Evolutionary conservation across 78 protist species (phyloP).

Genomic region (Creolimax fragrantissima): DNA sequence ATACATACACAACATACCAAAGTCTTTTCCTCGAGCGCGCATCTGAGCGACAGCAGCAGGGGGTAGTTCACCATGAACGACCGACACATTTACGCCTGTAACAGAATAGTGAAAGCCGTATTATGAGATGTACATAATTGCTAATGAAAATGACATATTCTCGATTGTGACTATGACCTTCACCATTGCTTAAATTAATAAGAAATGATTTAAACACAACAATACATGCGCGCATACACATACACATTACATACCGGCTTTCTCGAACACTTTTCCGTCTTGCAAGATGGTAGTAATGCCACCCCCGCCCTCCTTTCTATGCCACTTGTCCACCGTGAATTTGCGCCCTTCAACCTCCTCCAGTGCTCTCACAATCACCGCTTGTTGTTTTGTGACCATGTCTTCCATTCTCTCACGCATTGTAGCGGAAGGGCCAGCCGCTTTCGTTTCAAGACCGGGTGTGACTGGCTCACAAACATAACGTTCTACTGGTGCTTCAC

Average conservation of each 20-base stretch:
- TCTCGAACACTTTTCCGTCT: constrained; percentile 29
- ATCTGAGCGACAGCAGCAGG: constrained; percentile 9
- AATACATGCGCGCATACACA: neutral
- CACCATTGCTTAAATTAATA: neutral
- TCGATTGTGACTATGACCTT: too few species aligned
- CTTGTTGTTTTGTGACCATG: neutral
- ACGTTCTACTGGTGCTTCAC: too few species aligned
- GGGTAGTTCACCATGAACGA: constrained; percentile 18
- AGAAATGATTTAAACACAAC: neutral
- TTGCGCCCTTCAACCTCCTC: neutral
- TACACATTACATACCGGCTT: neutral
- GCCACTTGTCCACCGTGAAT: constrained; percentile 18
- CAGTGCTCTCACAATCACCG: neutral
- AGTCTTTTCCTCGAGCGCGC: constrained; percentile 11
- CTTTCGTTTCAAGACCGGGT: too few species aligned
- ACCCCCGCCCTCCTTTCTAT: constrained; percentile 23
- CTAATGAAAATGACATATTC: too few species aligned
- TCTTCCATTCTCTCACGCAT: constrained; percentile 19
- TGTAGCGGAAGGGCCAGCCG: neutral
- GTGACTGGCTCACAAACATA: too few species aligned
- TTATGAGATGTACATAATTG: too few species aligned
- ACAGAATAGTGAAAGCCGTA: neutral
- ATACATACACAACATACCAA: neutral
- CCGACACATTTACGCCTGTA: constrained; percentile 22
- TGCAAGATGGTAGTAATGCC: constrained; percentile 19